phyloP scores from a whole-genome alignment of 345 rosid species.

The Syzygium aqueum region DNA sequence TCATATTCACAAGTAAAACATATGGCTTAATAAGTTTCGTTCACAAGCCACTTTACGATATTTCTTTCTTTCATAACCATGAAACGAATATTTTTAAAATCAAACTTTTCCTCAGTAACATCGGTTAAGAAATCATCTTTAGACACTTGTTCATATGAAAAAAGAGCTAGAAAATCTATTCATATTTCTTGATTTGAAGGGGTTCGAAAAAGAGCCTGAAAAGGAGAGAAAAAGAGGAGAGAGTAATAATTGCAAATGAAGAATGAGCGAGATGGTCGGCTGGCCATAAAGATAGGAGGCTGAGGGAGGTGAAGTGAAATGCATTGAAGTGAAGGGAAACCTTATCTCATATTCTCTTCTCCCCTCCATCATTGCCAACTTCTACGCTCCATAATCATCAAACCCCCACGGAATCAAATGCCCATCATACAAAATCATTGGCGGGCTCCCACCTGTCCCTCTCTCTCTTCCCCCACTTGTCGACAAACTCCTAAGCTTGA shows the following conservation, averaged over 20 bases:
- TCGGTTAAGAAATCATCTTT: background rate
- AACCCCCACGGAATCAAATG: slow-evolving; percentile 43
- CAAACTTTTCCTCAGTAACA: background rate
- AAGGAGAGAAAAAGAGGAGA: background rate
- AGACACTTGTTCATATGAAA: background rate
- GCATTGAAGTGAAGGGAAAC: background rate
- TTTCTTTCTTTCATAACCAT: too few species aligned
- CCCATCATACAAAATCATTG: slow-evolving; percentile 55
- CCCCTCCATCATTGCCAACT: slow-evolving; percentile 26
- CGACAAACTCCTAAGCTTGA: background rate
- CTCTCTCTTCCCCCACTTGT: slow-evolving; percentile 5
- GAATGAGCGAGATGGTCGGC: slow-evolving; percentile 17
- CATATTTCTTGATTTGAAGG: background rate
- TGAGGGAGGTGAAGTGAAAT: background rate
- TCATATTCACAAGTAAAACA: background rate
- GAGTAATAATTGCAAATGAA: background rate
- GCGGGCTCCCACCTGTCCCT: slow-evolving; percentile 20
- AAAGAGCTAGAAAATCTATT: background rate
- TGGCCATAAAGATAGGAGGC: background rate
- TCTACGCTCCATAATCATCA: slow-evolving; percentile 39
- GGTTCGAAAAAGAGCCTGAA: background rate
- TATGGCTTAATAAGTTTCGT: background rate
- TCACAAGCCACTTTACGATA: background rate
- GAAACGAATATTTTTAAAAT: background rate
- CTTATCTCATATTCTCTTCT: slow-evolving; percentile 12